These are phyloP conservation scores for Fusarium pilosicola DNA, from an alignment of 2,329 filamentous ascomycete genomes.

Conservation along the genomic window DNA sequence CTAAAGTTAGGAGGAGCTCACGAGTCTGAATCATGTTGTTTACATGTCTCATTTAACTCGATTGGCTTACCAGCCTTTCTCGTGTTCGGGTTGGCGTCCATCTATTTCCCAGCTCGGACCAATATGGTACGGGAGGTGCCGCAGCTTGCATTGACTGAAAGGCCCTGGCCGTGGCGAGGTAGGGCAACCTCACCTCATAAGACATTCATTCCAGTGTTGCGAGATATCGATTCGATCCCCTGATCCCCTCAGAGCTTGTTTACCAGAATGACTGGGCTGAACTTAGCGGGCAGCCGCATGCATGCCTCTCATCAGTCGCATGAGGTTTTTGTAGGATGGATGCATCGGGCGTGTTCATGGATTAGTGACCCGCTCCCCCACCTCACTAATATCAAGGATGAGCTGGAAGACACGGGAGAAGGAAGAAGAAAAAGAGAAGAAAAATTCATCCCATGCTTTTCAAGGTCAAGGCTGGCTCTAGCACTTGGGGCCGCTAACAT, in stretches of 20 bases:
- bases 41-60: conserved; percentile 33
- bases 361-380: conserved; percentile 23
- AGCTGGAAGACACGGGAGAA: conserved; percentile 30
- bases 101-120: conserved; percentile 18
- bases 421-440: conserved; percentile 9
- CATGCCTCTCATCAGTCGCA: neutral
- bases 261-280: neutral
- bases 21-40: conserved; percentile 24
- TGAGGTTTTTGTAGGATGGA: conserved; percentile 8
- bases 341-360: conserved; percentile 12
- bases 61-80: conserved; percentile 23
- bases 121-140: conserved; percentile 29
- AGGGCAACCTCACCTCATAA: conserved; percentile 7
- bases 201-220: conserved; percentile 11
- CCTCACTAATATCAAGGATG: conserved; percentile 24
- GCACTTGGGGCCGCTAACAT: conserved; percentile 3
- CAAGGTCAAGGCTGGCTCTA: conserved; percentile 8
- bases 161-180: neutral
- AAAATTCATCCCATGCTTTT: conserved; percentile 20
- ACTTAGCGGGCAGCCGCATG: neutral
- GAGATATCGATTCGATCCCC: neutral
- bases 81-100: conserved; percentile 32
- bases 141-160: conserved; percentile 16
- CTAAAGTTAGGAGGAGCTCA: conserved; percentile 8
- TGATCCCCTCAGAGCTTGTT: neutral